A percentile compares a stretch with the other conserved stretches of the same genome.
phyloP scores from a whole-genome alignment of 306 rosid species.

The Sindora glabra region DNA sequence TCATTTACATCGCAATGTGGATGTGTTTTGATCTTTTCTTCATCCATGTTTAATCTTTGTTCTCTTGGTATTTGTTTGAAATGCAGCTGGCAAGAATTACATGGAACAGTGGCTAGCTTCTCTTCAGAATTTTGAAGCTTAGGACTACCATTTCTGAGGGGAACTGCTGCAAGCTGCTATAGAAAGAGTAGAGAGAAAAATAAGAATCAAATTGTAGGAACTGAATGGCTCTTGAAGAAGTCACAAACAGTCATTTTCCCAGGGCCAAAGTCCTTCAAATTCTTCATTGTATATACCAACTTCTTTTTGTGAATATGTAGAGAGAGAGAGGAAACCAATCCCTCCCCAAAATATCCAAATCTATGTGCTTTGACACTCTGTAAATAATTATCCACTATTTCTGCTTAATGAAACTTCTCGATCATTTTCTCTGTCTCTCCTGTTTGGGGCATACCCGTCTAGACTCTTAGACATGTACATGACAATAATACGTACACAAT shows the following conservation, averaged over 20 bases:
- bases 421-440: neutral
- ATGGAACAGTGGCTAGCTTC: conserved; percentile 67
- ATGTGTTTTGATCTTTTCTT: neutral
- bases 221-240: neutral
- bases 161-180: too few species aligned
- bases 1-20: neutral
- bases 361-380: neutral
- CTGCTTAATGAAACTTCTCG: neutral
- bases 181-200: too few species aligned
- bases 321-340: neutral
- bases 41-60: conserved; percentile 7
- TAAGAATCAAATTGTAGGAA: too few species aligned
- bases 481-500: too few species aligned
- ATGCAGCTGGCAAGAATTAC: conserved; percentile 61
- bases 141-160: conserved; percentile 9
- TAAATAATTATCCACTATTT: neutral
- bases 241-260: too few species aligned
- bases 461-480: too few species aligned
- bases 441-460: too few species aligned
- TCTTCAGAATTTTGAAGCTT: conserved; percentile 45
- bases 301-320: neutral
- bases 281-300: neutral
- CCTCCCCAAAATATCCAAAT: neutral
- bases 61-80: conserved; percentile 12
- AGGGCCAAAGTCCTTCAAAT: neutral